Evolutionary conservation across 352 stramenopile genomes (phyloP), one percentile per base, ranked within the genome.

Genomic region (Phytophthora idaei): DNA sequence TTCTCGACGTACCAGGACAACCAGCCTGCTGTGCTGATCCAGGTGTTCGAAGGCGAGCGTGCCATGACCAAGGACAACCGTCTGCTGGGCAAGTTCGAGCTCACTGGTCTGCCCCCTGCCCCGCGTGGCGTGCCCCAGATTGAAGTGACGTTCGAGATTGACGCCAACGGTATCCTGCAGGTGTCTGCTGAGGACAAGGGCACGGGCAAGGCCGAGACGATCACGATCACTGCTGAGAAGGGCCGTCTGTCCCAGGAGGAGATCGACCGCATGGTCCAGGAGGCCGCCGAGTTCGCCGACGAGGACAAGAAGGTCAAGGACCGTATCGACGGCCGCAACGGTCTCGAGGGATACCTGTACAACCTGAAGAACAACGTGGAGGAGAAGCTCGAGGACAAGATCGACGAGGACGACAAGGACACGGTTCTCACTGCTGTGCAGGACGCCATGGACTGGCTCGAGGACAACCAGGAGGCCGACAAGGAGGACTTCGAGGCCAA

Each of bases 51-150:
- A 83, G 98, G 98, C 71, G 98, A 99, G 74, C 94, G 98, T 82
- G 87, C 96, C 47, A 99, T 99, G 97, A 99, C 96, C 57, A 99
- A 99, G 83, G 96, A 99, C 86, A 99, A 99, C 90, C 96, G 98
- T 81, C 76, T 98, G 48, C 89, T 99, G 57, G 98, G 98, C 83
- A 98, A 99, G 84, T 99, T 99, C 74, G 97, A 99, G 73, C 89
- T 99, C 9, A 98, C 85, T 41, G 97, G 97, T 64, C 96, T 99
- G 70, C 98, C 97, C 36, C 98, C 98, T 66, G 97, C 97, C 53
- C 98, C 97, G 48, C 96, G 98, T 86, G 98, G 98, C 67, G 95
- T 99, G 37, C 97, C 98, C 28, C 97, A 99, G 85, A 99, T 99
- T 80, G 97, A 99, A 69, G 98, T 99, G 42, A 98, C 94, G 48